Evolutionary conservation across 768 basidiomycete species (phyloP).

Genomic region (Coprinopsis strossmayeri): DNA sequence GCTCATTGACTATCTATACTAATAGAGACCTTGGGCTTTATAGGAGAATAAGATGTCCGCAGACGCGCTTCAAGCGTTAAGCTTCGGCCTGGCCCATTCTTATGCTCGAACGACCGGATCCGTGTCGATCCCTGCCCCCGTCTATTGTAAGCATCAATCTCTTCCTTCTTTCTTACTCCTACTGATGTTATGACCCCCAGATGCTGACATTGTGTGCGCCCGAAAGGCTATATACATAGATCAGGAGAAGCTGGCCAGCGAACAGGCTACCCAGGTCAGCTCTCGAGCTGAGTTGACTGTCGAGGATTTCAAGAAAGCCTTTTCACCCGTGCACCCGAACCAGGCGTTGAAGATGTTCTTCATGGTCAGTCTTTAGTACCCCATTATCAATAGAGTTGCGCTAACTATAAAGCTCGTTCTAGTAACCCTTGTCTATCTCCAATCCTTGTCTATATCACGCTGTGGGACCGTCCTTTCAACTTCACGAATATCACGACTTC

Average conservation of each 20-base stretch:
- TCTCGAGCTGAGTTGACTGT: conserved; percentile 35
- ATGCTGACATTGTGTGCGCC: conserved; percentile 77
- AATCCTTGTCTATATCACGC: too few species aligned
- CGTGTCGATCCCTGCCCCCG: conserved; percentile 80
- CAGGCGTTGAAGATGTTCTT: conserved; percentile 57
- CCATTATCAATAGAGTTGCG: not conserved
- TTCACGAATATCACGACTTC: too few species aligned
- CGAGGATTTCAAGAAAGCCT: conserved; percentile 47
- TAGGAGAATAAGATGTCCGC: conserved; percentile 29
- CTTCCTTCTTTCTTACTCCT: conserved; percentile 10
- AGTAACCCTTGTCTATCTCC: too few species aligned
- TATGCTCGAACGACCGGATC: conserved; percentile 79
- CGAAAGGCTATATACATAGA: conserved; percentile 79
- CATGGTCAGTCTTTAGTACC: conserved; percentile 28
- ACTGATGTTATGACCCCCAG: conserved; percentile 28
- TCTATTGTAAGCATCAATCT: conserved; percentile 55
- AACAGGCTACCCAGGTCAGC: conserved; percentile 45
- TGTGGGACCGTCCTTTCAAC: too few species aligned
- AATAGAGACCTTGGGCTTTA: not conserved
- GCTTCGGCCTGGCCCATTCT: conserved; percentile 72
- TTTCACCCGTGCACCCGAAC: conserved; percentile 31
- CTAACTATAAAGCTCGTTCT: not conserved
- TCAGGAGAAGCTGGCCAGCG: conserved; percentile 53
- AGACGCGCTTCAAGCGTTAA: conserved; percentile 61
- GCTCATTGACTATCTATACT: not conserved